Conservation (phyloP, 2,329 filamentous ascomycete genomes). For the Aspergillus sp. region DNA sequence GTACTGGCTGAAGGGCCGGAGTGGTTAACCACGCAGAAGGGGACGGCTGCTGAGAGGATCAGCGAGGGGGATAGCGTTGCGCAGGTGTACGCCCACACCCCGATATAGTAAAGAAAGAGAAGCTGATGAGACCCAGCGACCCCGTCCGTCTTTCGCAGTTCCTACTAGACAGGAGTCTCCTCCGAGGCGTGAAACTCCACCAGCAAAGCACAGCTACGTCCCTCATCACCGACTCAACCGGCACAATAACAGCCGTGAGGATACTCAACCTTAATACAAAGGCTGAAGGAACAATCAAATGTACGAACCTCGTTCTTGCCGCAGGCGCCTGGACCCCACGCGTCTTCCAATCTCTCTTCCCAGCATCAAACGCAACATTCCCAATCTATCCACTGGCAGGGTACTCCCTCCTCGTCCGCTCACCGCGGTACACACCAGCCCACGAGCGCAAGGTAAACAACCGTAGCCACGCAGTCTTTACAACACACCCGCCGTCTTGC, state of each 20-base stretch:
- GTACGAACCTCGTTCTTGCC: slow-evolving; percentile 64
- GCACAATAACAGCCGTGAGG: slow-evolving; percentile 53
- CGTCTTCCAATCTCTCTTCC: slow-evolving; percentile 67
- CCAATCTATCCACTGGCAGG: slow-evolving; percentile 66
- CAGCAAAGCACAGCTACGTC: slow-evolving; percentile 61
- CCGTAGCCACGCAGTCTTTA: slow-evolving; percentile 69
- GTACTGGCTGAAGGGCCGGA: slow-evolving; percentile 44
- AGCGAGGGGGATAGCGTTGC: slow-evolving; percentile 61
- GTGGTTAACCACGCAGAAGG: slow-evolving; percentile 60
- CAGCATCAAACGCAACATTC: slow-evolving; percentile 51
- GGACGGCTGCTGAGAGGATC: slow-evolving; percentile 61
- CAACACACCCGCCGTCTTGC: slow-evolving; percentile 50
- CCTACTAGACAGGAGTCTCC: slow-evolving; percentile 58
- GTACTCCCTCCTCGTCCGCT: slow-evolving; percentile 68
- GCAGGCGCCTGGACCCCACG: slow-evolving; percentile 70
- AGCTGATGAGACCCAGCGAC: slow-evolving; percentile 49
- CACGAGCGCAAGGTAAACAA: slow-evolving; percentile 35
- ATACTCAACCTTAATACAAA: slow-evolving; percentile 45
- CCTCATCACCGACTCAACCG: slow-evolving; percentile 52
- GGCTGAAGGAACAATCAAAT: slow-evolving; percentile 49
- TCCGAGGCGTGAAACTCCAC: slow-evolving; percentile 64
- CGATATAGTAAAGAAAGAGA: not conserved
- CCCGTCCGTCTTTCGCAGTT: slow-evolving; percentile 66
- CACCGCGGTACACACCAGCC: slow-evolving; percentile 48
- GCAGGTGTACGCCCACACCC: slow-evolving; percentile 56